These are phyloP conservation scores for Colletotrichum incanum DNA, from an alignment of 2,329 filamentous ascomycete species.

Conservation along the genomic window DNA sequence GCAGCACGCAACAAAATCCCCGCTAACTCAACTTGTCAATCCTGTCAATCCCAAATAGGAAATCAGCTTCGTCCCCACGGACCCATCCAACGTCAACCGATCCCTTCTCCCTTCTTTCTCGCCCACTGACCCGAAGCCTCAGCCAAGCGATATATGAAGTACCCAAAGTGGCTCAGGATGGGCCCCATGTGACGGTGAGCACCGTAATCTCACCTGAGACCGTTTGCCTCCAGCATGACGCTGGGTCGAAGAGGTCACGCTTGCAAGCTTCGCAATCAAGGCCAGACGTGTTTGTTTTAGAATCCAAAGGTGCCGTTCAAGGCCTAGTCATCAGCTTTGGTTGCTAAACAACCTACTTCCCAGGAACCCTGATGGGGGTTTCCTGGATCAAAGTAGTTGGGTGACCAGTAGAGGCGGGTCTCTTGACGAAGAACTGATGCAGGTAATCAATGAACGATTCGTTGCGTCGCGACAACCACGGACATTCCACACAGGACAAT, in stretches of 20 bases:
- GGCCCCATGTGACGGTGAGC: neutral
- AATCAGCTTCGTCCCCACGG: neutral
- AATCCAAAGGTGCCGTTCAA: neutral
- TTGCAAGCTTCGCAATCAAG: neutral
- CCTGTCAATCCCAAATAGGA: neutral
- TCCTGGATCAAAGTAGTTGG: neutral
- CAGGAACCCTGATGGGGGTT: neutral
- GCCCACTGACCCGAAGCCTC: neutral
- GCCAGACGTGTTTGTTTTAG: neutral
- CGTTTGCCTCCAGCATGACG: neutral
- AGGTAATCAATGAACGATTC: neutral
- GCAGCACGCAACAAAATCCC: neutral
- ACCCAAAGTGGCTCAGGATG: neutral
- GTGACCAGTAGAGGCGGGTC: neutral
- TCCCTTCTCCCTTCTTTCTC: neutral
- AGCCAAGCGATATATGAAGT: neutral
- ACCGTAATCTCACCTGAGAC: neutral
- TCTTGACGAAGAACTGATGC: too few relatives aligned
- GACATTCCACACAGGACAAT: neutral
- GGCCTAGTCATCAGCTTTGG: neutral
- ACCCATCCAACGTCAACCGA: slow-evolving; percentile 10
- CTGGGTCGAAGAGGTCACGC: neutral
- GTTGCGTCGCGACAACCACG: neutral
- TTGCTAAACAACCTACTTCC: neutral
- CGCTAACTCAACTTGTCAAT: neutral